phyloP scores from a whole-genome alignment of 2,329 filamentous ascomycete genomes.

The Pseudocercospora vitis region DNA sequence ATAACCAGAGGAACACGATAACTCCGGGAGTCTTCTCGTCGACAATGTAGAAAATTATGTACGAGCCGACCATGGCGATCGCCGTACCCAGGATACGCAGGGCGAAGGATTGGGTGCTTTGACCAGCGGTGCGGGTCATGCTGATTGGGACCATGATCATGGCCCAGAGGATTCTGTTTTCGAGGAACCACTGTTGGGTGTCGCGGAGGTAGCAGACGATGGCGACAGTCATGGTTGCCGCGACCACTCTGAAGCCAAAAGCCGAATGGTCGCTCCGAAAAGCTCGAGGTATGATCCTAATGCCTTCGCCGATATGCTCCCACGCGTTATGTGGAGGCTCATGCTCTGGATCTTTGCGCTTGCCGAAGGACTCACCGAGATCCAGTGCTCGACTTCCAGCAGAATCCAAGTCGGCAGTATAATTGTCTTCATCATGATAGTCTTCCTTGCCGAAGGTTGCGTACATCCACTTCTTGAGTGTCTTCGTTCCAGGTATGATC shows the following conservation, averaged over 20 bases:
- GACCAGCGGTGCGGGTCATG: conserved; percentile 68
- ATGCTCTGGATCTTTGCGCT: conserved; percentile 71
- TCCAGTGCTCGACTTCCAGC: conserved; percentile 57
- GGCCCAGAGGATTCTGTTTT: conserved; percentile 72
- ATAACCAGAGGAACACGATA: conserved; percentile 68
- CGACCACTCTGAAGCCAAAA: conserved; percentile 71
- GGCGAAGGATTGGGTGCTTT: conserved; percentile 68
- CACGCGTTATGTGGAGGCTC: conserved; percentile 61
- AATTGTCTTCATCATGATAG: conserved; percentile 56
- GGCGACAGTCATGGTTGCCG: conserved; percentile 69
- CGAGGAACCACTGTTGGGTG: conserved; percentile 65
- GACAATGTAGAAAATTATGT: conserved; percentile 75
- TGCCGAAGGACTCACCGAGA: conserved; percentile 63
- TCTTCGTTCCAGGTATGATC: conserved; percentile 62
- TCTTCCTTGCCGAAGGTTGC: conserved; percentile 56
- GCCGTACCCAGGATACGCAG: conserved; percentile 65
- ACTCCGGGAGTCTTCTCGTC: conserved; percentile 61
- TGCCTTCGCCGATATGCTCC: conserved; percentile 61
- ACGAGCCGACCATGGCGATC: conserved; percentile 61
- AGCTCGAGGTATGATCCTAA: conserved; percentile 60
- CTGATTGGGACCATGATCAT: conserved; percentile 71
- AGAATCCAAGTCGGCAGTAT: conserved; percentile 59
- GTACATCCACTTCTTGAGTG: conserved; percentile 64
- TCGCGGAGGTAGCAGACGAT: conserved; percentile 64
- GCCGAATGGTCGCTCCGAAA: conserved; percentile 64